Evolutionary conservation across 169 alveolate species (phyloP), one percentile per base, ranked within the genome.

Genomic region (Theileria luwenshuni): DNA sequence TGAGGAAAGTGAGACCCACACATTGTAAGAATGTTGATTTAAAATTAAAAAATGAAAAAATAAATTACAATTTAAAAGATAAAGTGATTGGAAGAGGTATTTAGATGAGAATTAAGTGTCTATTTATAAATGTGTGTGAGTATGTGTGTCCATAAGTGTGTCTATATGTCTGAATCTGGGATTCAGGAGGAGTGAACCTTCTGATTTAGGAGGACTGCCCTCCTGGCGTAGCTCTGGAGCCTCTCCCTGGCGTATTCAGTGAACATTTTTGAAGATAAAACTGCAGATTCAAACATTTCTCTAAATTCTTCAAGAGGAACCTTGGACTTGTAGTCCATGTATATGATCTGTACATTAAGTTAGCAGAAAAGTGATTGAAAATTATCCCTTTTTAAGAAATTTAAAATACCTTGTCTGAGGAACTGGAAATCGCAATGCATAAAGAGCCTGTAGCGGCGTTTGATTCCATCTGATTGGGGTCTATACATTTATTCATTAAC

Each of bases 381-480:
- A 41, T 3, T 1, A 3, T 19, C 13, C 27, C 3, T 1, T 21
- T 61, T 33, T 43, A 43, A 43, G 12, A 43, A 15, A 6, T 6
- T n/a, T 0, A 33, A 0, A 67, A n/a, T 42, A 77, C 86, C 67
- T 79, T 75, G 21, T 72, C 72, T 23, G 23, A 71, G n/a, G 87
- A 79, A 30, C 47, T 58, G 23, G 75, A 41, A 10, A 63, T 6
- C 0, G 89, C 89, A 15, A 81, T 25, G 10, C 79, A 64, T 43
- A 81, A 56, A n/a, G 60, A 77, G 43, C 63, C 54, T 5, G 70
- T 65, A 7, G 85, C n/a, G 1, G 79, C 84, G n/a, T 81, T 81
- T 25, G 49, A 3, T 56, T 81, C 89, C 67, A 73, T 74, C 54
- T 81, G 85, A 28, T 72, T 81, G 43, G 83, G 83, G 60, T 81